Percentiles rank a stretch among this genome's conserved stretches.
These are phyloP conservation scores for Backusella luteola DNA, from an alignment of 192 early-diverging fungal species.

Conservation along the genomic window DNA sequence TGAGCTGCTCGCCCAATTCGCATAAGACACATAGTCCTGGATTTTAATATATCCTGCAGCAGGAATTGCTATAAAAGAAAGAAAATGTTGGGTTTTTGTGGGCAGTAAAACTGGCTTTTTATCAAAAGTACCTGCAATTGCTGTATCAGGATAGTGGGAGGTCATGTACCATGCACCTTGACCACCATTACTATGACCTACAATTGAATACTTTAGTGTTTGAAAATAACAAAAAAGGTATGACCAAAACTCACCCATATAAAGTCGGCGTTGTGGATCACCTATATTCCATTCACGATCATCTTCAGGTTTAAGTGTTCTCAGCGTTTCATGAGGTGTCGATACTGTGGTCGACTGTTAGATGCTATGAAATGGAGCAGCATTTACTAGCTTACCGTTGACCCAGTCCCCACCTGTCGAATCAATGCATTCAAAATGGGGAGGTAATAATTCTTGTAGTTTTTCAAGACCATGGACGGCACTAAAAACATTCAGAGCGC, in stretches of 20 bases:
- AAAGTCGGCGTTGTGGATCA: neutral
- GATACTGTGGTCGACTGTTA: neutral
- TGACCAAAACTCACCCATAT: constrained; percentile 1
- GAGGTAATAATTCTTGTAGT: neutral
- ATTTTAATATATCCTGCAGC: constrained; percentile 75
- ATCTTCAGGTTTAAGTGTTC: neutral
- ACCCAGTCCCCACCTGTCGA: constrained; percentile 12
- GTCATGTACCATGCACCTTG: constrained; percentile 76
- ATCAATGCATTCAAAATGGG: neutral
- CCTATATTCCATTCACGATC: neutral
- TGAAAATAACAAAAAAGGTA: neutral
- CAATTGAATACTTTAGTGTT: neutral
- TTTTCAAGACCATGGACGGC: constrained; percentile 50
- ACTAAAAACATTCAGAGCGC: constrained; percentile 54
- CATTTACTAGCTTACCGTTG: neutral
- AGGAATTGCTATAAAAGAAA: constrained; percentile 47
- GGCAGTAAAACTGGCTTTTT: neutral
- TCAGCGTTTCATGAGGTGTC: neutral
- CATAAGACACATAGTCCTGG: constrained; percentile 70
- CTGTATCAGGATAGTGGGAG: constrained; percentile 70
- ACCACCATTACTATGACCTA: constrained; percentile 77
- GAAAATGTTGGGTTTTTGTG: neutral
- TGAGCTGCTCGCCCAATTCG: constrained; percentile 57
- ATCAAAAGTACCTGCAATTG: constrained; percentile 53
- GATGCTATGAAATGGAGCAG: neutral